These are phyloP conservation scores for Microcyclosporella mali DNA, from an alignment of 2,329 filamentous ascomycete species.

Conservation along the genomic window DNA sequence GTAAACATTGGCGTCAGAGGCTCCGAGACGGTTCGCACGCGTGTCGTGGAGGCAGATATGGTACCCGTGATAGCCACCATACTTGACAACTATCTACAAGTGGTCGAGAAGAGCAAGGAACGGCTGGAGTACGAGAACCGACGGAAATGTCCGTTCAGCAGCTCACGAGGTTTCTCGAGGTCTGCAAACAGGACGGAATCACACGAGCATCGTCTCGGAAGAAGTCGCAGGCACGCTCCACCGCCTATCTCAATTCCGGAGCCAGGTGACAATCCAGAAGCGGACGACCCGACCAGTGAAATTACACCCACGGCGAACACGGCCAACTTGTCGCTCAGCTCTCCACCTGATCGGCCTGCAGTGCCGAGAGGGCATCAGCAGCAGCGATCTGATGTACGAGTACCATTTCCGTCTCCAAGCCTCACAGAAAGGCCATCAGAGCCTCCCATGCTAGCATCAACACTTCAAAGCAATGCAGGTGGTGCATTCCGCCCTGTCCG, in stretches of 20 bases:
- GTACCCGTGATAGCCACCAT: constrained; percentile 98
- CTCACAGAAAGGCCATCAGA: constrained; percentile 17
- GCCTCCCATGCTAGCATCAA: constrained; percentile 25
- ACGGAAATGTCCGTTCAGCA: constrained; percentile 40
- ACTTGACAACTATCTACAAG: constrained; percentile 95
- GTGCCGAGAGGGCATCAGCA: constrained; percentile 53
- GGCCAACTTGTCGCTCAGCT: constrained; percentile 57
- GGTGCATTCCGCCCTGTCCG: constrained; percentile 65
- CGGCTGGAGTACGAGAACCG: constrained; percentile 76
- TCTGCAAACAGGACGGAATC: constrained; percentile 31
- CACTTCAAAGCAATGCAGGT: constrained; percentile 25
- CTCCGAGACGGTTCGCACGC: constrained; percentile 85
- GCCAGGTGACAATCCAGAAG: constrained; percentile 40
- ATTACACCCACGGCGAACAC: constrained; percentile 50
- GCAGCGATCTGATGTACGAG: constrained; percentile 35
- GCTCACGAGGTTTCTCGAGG: constrained; percentile 34
- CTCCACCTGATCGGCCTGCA: constrained; percentile 64
- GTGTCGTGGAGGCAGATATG: constrained; percentile 98
- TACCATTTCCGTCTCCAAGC: constrained; percentile 26
- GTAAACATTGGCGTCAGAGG: constrained; percentile 97
- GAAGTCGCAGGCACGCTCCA: constrained; percentile 66
- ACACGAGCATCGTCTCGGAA: constrained; percentile 38
- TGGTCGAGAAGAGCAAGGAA: constrained; percentile 85
- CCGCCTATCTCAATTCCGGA: constrained; percentile 77
- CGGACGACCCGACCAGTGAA: constrained; percentile 52